A percentile compares a stretch with the other conserved stretches of the same genome.
Conservation (phyloP, 371 early-diverging fungal genomes). For the Mucor piriformis region DNA sequence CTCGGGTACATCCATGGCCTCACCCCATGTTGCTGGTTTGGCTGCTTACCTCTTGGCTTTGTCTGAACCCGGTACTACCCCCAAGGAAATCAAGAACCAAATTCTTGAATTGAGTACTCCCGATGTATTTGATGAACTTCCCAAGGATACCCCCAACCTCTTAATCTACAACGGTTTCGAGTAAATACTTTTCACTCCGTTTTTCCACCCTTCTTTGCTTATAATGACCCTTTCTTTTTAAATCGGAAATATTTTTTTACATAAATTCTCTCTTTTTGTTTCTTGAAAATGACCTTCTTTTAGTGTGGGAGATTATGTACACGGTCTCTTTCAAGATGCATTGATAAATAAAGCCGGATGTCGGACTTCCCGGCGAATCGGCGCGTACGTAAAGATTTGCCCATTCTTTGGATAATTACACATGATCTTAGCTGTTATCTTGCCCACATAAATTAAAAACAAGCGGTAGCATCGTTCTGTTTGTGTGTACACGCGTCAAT, state of each 20-base stretch:
- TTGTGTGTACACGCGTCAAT: too few species aligned
- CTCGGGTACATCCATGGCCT: slow-evolving; percentile 89
- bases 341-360: too few species aligned
- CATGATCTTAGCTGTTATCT: too few species aligned
- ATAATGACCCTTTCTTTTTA: too few species aligned
- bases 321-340: too few species aligned
- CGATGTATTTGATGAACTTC: slow-evolving; percentile 65
- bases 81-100: slow-evolving; percentile 81
- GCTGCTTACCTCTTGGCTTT: slow-evolving; percentile 86
- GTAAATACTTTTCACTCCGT: not conserved
- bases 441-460: too few species aligned
- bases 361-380: too few species aligned
- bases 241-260: not conserved
- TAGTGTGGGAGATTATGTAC: not conserved
- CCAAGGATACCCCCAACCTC: slow-evolving; percentile 76
- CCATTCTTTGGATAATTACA: too few species aligned
- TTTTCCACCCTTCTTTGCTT: not conserved
- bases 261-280: not conserved
- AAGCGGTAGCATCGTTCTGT: too few species aligned
- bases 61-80: slow-evolving; percentile 62
- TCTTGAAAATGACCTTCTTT: not conserved
- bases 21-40: slow-evolving; percentile 97
- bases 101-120: slow-evolving; percentile 70
- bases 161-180: slow-evolving; percentile 74
- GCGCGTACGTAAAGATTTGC: too few species aligned